These are phyloP conservation scores for Cladophialophora yegresii DNA, from an alignment of 2,329 filamentous ascomycete genomes.

Conservation along the genomic window DNA sequence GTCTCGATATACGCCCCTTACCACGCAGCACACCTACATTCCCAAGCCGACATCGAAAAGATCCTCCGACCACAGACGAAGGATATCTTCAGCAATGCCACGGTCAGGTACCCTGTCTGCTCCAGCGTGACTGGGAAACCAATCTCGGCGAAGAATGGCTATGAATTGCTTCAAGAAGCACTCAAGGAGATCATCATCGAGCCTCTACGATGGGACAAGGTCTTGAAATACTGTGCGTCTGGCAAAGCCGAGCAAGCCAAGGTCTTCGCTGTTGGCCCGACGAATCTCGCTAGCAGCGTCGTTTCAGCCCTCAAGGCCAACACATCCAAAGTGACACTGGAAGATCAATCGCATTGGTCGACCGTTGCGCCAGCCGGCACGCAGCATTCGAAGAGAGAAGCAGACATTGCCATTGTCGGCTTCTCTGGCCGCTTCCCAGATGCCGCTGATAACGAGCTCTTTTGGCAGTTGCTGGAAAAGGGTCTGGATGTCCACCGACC, in stretches of 20 bases:
- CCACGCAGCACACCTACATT: constrained; percentile 60
- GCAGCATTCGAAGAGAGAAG: constrained; percentile 51
- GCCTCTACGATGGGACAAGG: constrained; percentile 48
- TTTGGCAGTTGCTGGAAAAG: constrained; percentile 74
- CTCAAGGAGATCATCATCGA: constrained; percentile 45
- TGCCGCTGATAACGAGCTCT: constrained; percentile 67
- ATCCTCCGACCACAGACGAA: constrained; percentile 49
- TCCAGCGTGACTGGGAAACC: constrained; percentile 45
- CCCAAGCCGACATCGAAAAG: constrained; percentile 53
- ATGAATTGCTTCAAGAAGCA: constrained; percentile 40
- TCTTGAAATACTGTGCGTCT: constrained; percentile 39
- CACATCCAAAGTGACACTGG: constrained; percentile 33
- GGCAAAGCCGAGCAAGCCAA: constrained; percentile 39
- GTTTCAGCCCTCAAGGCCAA: constrained; percentile 55
- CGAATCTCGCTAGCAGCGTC: constrained; percentile 58
- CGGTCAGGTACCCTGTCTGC: constrained; percentile 42
- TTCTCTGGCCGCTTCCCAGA: constrained; percentile 77
- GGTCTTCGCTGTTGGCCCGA: constrained; percentile 54
- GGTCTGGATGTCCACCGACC: constrained; percentile 69
- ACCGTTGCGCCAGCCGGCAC: constrained; percentile 36
- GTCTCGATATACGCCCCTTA: constrained; percentile 62
- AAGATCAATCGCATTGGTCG: constrained; percentile 48
- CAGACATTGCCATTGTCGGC: constrained; percentile 82
- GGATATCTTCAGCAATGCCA: constrained; percentile 38
- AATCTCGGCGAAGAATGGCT: constrained; percentile 39